Conservation (phyloP, 1,139 yeast species). For the Trichomonascaceae sp. region DNA sequence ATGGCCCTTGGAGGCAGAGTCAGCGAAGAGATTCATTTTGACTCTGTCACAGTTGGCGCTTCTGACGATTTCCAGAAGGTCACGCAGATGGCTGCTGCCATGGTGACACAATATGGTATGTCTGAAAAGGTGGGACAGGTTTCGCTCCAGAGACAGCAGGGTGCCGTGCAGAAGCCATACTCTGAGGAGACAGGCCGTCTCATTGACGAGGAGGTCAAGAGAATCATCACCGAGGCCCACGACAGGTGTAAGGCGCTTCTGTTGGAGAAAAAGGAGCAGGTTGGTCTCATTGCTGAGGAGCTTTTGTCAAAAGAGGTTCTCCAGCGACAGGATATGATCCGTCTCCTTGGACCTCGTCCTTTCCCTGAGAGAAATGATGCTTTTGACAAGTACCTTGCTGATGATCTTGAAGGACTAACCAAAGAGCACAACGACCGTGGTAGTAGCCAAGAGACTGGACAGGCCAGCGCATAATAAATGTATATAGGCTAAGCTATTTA, state of each 20-base stretch:
- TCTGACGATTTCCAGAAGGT: slow-evolving; percentile 93
- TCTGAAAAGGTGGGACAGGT: slow-evolving; percentile 72
- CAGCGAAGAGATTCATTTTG: slow-evolving; percentile 83
- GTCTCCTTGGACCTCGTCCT: slow-evolving; percentile 78
- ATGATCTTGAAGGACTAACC: slow-evolving; percentile 7
- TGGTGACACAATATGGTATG: slow-evolving; percentile 93
- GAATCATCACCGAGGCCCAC: slow-evolving; percentile 72
- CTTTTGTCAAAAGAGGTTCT: slow-evolving; percentile 72
- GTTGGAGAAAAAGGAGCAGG: slow-evolving; percentile 56
- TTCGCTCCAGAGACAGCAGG: slow-evolving; percentile 52
- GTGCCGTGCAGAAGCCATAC: slow-evolving; percentile 49
- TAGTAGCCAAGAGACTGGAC: too few species aligned
- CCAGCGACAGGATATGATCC: slow-evolving; percentile 82
- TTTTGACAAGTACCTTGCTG: slow-evolving; percentile 61
- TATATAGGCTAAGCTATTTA: too few species aligned
- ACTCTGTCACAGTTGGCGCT: slow-evolving; percentile 88
- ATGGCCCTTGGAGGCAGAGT: slow-evolving; percentile 98
- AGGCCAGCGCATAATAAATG: too few species aligned
- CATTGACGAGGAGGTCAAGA: slow-evolving; percentile 75
- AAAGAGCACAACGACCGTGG: too few species aligned
- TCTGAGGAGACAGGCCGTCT: slow-evolving; percentile 72
- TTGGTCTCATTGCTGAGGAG: slow-evolving; percentile 77
- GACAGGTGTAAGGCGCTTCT: slow-evolving; percentile 53
- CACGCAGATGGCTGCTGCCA: slow-evolving; percentile 84
- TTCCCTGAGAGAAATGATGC: slow-evolving; percentile 87